These are phyloP conservation scores for Climacium dendroides DNA, from an alignment of 225 moss, liverwort and hornwort species.

Conservation along the genomic window DNA sequence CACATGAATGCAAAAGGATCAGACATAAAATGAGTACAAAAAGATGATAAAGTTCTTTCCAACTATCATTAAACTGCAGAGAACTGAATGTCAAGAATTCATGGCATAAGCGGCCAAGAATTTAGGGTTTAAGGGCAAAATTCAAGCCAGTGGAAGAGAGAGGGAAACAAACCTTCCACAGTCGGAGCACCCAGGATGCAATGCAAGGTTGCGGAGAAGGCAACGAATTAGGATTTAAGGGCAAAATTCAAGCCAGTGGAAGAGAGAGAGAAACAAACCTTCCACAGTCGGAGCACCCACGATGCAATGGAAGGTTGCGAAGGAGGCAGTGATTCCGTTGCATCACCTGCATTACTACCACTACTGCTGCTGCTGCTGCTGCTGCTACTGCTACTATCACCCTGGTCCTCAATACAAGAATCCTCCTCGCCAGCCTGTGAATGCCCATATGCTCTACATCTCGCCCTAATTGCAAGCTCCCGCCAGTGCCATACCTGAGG, in stretches of 20 bases:
- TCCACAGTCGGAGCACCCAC: conserved; percentile 35
- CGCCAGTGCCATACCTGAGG: conserved; percentile 2
- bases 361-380: background rate
- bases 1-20: background rate
- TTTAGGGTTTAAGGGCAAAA: background rate
- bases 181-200: conserved; percentile 25
- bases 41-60: background rate
- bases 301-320: conserved; percentile 27
- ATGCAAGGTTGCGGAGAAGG: conserved; percentile 13
- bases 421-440: conserved; percentile 23
- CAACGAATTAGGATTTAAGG: background rate
- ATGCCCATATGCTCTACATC: conserved; percentile 14
- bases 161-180: conserved; percentile 31
- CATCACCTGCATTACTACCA: background rate
- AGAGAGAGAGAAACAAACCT: conserved; percentile 6
- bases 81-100: background rate
- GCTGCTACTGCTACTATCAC: background rate
- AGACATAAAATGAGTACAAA: background rate
- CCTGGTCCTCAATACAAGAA: conserved; percentile 7
- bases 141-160: background rate
- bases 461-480: background rate
- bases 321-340: conserved; percentile 12
- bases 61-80: background rate
- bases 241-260: background rate
- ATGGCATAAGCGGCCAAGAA: background rate